Base-by-base conservation (phyloP, 257 asterid species). In the Nicotiana undulata region DNA sequence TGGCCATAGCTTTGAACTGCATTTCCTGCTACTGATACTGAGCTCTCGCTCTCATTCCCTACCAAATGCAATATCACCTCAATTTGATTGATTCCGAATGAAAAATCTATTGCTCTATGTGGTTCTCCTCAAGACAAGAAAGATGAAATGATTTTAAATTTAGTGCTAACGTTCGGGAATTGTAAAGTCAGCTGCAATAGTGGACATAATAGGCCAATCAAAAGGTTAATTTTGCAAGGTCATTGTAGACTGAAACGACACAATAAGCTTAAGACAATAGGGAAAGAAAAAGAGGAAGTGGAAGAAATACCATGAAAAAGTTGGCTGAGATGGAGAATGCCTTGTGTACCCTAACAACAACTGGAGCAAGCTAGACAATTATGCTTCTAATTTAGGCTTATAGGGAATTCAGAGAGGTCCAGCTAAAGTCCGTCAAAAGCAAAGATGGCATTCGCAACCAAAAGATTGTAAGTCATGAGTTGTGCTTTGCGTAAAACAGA, bases 201-300 rank as follows among this genome's bases (percentile, higher is more conserved):
- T 95, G 99, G 99, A 95, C 97, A 0, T 97, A 95, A 81, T n/a
- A n/a, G n/a, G n/a, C n/a, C n/a, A n/a, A n/a, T 86, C 97, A 93
- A 85, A 95, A 92, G 88, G 98, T 93, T 68, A 93, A 29, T 29
- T 29, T 29, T 92, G 99, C 97, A 95, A 89, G 98, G 98, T 61
- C 28, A 26, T 26, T n/a, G n/a, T n/a, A n/a, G n/a, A n/a, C n/a
- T n/a, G 28, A 26, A 91, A 95, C 85, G 99, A 95, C 81, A 93
- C 90, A 81, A 88, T 0, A 97, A 95, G 92, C 94, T 95, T 46
- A 95, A 32, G 37, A 32, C 37, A 32, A 3, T 32, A 2, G 92
- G 80, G 89, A n/a, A n/a, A n/a, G n/a, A n/a, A n/a, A n/a, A n/a
- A n/a, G n/a, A n/a, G n/a, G n/a, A n/a, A n/a, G n/a, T n/a, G n/a